phyloP scores from a whole-genome alignment of 2,329 filamentous ascomycete species.

The Arthrinium phaeospermum region DNA sequence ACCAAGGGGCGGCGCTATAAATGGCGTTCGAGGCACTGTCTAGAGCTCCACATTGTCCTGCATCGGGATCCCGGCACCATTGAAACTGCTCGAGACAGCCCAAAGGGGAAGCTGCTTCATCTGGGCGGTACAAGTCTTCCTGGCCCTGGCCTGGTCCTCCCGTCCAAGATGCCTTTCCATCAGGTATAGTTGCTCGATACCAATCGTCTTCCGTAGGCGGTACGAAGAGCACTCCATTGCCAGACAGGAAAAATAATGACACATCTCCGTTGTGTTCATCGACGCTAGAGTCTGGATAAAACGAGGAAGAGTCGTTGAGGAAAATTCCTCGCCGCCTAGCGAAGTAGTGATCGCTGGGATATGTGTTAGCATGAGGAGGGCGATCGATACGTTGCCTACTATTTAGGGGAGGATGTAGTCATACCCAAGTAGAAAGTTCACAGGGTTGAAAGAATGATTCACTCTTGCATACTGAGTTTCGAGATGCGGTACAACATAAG shows the following conservation, averaged over 20 bases:
- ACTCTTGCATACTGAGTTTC: background rate
- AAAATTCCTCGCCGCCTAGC: background rate
- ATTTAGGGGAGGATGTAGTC: too few species aligned
- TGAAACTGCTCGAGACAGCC: conserved; percentile 15
- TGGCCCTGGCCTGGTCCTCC: too few species aligned
- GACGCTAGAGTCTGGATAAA: conserved; percentile 19
- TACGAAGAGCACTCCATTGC: conserved; percentile 26
- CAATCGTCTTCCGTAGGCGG: conserved; percentile 26
- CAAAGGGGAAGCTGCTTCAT: conserved; percentile 16
- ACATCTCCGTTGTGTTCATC: conserved; percentile 15
- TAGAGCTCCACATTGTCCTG: background rate
- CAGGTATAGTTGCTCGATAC: conserved; percentile 25
- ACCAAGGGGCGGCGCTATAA: background rate
- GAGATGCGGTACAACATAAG: background rate
- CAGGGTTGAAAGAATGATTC: background rate
- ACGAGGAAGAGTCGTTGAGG: background rate
- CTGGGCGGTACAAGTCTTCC: background rate
- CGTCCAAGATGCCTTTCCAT: too few species aligned
- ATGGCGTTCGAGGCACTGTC: background rate
- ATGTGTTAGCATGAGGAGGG: too few species aligned
- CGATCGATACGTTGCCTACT: too few species aligned
- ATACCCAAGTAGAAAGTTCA: background rate
- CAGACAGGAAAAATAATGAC: conserved; percentile 24
- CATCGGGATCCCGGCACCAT: background rate
- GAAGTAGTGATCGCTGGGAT: background rate